Conservation (phyloP, 2,329 filamentous ascomycete genomes). For the Colletotrichum tamarilloi region DNA sequence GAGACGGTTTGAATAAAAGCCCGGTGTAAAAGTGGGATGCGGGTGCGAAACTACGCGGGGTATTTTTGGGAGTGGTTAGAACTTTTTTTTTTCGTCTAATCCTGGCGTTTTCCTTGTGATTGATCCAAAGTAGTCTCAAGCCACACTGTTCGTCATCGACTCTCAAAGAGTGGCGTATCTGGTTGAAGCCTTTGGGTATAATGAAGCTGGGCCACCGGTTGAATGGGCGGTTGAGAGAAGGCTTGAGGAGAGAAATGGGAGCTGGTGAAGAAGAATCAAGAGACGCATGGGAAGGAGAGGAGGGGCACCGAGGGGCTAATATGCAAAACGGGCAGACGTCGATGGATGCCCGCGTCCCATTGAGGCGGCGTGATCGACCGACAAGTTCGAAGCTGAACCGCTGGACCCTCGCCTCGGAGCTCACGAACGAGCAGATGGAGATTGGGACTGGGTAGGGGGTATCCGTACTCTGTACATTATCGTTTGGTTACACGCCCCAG, state of each 20-base stretch:
- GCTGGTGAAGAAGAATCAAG: slow-evolving; percentile 13
- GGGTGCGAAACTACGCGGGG: slow-evolving; percentile 30
- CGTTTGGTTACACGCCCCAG: slow-evolving; percentile 11
- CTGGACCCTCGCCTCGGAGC: slow-evolving; percentile 28
- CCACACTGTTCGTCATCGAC: slow-evolving; percentile 35
- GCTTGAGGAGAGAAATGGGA: neutral
- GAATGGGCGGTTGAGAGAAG: neutral
- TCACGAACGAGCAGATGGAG: slow-evolving; percentile 22
- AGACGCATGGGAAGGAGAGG: slow-evolving; percentile 12
- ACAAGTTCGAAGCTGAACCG: slow-evolving; percentile 8
- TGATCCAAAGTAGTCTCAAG: slow-evolving; percentile 17
- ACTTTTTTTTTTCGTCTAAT: slow-evolving; percentile 7
- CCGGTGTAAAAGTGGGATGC: slow-evolving; percentile 28
- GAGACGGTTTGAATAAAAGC: slow-evolving; percentile 22
- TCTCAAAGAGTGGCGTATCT: slow-evolving; percentile 16
- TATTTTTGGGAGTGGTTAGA: neutral
- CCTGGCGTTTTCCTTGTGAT: slow-evolving; percentile 22
- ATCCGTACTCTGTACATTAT: slow-evolving; percentile 19
- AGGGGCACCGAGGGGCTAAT: slow-evolving; percentile 32
- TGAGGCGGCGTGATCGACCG: slow-evolving; percentile 26
- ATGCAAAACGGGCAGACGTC: slow-evolving; percentile 26
- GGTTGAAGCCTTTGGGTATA: neutral
- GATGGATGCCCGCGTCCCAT: slow-evolving; percentile 9
- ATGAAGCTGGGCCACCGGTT: neutral
- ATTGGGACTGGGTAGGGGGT: neutral